Evolutionary conservation across 2,329 filamentous ascomycete species (phyloP).

Genomic region (Ramularia endophylla): DNA sequence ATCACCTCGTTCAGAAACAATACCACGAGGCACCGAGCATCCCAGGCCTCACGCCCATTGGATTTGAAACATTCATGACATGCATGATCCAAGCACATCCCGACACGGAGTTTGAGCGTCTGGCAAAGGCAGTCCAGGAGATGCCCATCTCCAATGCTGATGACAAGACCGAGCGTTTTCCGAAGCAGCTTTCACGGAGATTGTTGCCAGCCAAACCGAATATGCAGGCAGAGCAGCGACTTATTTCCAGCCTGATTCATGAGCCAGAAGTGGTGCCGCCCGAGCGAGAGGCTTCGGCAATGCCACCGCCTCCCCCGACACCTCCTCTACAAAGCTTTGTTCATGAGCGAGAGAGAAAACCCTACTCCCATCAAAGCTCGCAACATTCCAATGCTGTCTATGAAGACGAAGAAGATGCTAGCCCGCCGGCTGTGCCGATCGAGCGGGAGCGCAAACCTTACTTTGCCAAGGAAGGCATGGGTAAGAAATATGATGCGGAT

Average conservation of each 20-base stretch:
- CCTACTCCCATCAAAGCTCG: slow-evolving; percentile 30
- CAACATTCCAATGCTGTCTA: slow-evolving; percentile 23
- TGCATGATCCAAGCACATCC: slow-evolving; percentile 70
- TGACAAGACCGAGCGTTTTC: slow-evolving; percentile 65
- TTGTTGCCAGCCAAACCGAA: slow-evolving; percentile 61
- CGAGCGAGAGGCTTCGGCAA: slow-evolving; percentile 29
- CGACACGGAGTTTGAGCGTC: slow-evolving; percentile 64
- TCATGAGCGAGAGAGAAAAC: slow-evolving; percentile 36
- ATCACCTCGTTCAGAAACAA: slow-evolving; percentile 40
- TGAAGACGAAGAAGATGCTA: slow-evolving; percentile 33
- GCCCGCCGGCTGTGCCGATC: slow-evolving; percentile 45
- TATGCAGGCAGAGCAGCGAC: slow-evolving; percentile 50
- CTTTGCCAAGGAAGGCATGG: slow-evolving; percentile 51
- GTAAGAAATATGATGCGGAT: slow-evolving; percentile 46
- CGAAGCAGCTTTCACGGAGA: slow-evolving; percentile 68
- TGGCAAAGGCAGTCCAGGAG: slow-evolving; percentile 61
- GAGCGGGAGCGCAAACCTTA: slow-evolving; percentile 64
- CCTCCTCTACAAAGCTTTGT: slow-evolving; percentile 23
- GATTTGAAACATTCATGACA: slow-evolving; percentile 59
- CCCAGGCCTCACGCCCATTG: slow-evolving; percentile 42
- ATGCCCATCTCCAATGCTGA: slow-evolving; percentile 64
- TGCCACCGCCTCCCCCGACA: slow-evolving; percentile 31
- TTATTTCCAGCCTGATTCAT: slow-evolving; percentile 45
- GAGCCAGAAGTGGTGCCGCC: slow-evolving; percentile 41
- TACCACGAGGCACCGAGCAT: slow-evolving; percentile 37